Evolutionary conservation across 2,329 filamentous ascomycete genomes (phyloP).

Genomic region (Cryoendolithus antarcticus): DNA sequence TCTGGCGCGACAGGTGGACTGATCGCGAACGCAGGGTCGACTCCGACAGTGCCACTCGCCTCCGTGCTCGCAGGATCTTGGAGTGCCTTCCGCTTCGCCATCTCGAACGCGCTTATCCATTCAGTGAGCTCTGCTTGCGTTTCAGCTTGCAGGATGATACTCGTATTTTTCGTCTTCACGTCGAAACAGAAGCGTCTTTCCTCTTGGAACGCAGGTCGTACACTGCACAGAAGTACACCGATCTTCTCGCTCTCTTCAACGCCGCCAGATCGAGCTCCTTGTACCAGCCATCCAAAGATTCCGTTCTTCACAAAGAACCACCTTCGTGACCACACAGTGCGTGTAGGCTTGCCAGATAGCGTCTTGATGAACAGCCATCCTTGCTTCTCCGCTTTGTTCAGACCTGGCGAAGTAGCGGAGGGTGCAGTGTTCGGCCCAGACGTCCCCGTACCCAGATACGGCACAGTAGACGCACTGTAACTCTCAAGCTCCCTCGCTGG

Average conservation of each 20-base stretch:
- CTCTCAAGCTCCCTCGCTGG: slow-evolving; percentile 89
- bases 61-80: slow-evolving; percentile 53
- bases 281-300: slow-evolving; percentile 88
- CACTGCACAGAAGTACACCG: slow-evolving; percentile 84
- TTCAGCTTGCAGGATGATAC: slow-evolving; percentile 80
- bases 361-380: slow-evolving; percentile 84
- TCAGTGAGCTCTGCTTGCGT: slow-evolving; percentile 85
- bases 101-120: slow-evolving; percentile 88
- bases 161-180: slow-evolving; percentile 93
- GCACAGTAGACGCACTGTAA: slow-evolving; percentile 80
- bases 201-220: slow-evolving; percentile 80
- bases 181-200: slow-evolving; percentile 96
- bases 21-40: slow-evolving; percentile 77
- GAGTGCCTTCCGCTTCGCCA: slow-evolving; percentile 83
- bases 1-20: slow-evolving; percentile 78
- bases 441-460: slow-evolving; percentile 64
- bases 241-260: slow-evolving; percentile 95
- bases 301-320: slow-evolving; percentile 97
- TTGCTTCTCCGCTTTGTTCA: slow-evolving; percentile 58
- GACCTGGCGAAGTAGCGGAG: slow-evolving; percentile 42
- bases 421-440: slow-evolving; percentile 37
- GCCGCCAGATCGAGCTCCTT: slow-evolving; percentile 63
- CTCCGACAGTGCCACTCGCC: slow-evolving; percentile 27
- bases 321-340: slow-evolving; percentile 77
- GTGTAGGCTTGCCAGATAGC: slow-evolving; percentile 73